Conservation (phyloP, 192 early-diverging fungal genomes). For the Rhizophagus clarus region DNA sequence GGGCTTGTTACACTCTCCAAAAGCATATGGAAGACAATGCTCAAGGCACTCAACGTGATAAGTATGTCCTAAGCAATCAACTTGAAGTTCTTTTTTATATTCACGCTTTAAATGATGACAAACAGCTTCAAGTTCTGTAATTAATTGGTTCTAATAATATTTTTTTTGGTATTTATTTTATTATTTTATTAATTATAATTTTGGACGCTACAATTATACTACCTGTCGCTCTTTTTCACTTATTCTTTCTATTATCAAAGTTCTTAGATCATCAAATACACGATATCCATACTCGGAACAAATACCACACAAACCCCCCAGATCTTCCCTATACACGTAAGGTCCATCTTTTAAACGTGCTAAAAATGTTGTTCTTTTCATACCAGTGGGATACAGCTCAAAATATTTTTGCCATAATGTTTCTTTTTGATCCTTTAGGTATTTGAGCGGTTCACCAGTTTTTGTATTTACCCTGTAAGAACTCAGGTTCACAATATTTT, state of each 20-base stretch:
- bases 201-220: too few relatives aligned
- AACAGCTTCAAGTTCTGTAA: background rate
- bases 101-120: background rate
- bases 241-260: too few relatives aligned
- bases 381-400: too few relatives aligned
- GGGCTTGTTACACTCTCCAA: background rate
- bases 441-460: background rate
- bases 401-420: background rate
- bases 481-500: constrained; percentile 1
- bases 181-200: too few relatives aligned
- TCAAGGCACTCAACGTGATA: constrained; percentile 2
- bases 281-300: too few relatives aligned
- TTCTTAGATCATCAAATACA: too few relatives aligned
- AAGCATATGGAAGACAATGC: background rate
- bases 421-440: constrained; percentile 20
- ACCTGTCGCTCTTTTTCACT: too few relatives aligned
- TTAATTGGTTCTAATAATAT: background rate
- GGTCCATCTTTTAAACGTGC: too few relatives aligned
- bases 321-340: too few relatives aligned
- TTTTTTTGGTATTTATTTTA: too few relatives aligned
- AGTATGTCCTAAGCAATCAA: background rate
- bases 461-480: background rate
- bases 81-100: constrained; percentile 1
- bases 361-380: too few relatives aligned
- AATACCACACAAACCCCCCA: too few relatives aligned